These are phyloP conservation scores for Rubus idaeus DNA, from an alignment of 306 rosid species.

Conservation along the genomic window DNA sequence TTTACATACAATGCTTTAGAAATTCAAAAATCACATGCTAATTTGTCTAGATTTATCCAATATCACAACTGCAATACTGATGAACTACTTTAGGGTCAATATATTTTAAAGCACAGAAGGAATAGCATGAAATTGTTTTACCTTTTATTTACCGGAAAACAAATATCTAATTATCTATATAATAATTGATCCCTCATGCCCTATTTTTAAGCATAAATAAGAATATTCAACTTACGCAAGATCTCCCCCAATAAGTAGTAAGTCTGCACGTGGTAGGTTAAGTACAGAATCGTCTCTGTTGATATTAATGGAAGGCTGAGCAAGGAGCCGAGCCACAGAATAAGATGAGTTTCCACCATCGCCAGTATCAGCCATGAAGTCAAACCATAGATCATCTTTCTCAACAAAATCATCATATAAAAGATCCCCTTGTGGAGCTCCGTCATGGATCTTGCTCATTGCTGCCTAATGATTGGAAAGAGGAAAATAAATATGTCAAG, in stretches of 20 bases:
- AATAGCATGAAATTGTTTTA: constrained; percentile 8
- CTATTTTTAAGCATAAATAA: constrained; percentile 12
- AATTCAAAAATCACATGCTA: not conserved
- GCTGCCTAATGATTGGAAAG: constrained; percentile 76
- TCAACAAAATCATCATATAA: constrained; percentile 71
- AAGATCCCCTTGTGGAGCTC: constrained; percentile 57
- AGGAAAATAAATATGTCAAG: constrained; percentile 14
- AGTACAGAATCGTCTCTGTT: constrained; percentile 50
- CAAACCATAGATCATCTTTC: constrained; percentile 90
- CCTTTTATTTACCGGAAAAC: constrained; percentile 23
- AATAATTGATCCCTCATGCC: constrained; percentile 14
- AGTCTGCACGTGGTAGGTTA: constrained; percentile 72
- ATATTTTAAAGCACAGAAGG: constrained; percentile 13
- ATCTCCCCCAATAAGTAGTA: constrained; percentile 96
- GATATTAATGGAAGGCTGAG: constrained; percentile 70
- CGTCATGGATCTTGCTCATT: constrained; percentile 72
- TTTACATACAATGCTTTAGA: not conserved
- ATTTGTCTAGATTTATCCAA: not conserved
- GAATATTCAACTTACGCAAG: constrained; percentile 75
- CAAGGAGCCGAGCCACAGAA: constrained; percentile 85
- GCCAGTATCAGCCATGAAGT: constrained; percentile 99
- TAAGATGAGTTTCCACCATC: constrained; percentile 99
- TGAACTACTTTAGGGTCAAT: constrained; percentile 10
- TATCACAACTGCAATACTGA: not conserved
- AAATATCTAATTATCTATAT: not conserved